These are phyloP conservation scores for Annulohypoxylon nitens DNA, from an alignment of 495 filamentous ascomycete genomes.

Conservation along the genomic window DNA sequence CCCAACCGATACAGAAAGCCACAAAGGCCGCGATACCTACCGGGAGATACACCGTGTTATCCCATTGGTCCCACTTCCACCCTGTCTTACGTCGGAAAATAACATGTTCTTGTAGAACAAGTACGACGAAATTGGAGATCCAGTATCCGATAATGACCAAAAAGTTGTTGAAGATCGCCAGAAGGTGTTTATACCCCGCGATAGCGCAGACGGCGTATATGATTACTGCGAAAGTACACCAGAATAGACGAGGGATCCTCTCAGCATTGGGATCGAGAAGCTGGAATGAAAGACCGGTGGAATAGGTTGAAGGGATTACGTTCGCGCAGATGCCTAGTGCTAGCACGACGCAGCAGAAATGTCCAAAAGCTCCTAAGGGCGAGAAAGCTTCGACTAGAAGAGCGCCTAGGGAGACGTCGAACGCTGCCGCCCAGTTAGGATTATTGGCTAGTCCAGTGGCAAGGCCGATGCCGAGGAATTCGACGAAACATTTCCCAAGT, in stretches of 20 bases:
- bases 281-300: slow-evolving; percentile 16
- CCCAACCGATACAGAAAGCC: slow-evolving; percentile 16
- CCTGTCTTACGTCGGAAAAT: slow-evolving; percentile 12
- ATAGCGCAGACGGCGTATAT: slow-evolving; percentile 10
- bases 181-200: not conserved
- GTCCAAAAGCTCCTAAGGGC: slow-evolving; percentile 8
- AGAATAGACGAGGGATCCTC: slow-evolving; percentile 17
- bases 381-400: slow-evolving; percentile 19
- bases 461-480: slow-evolving; percentile 15
- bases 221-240: slow-evolving; percentile 12
- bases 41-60: slow-evolving; percentile 13
- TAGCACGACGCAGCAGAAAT: slow-evolving; percentile 15
- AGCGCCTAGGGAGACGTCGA: slow-evolving; percentile 13
- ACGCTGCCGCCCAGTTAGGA: slow-evolving; percentile 2
- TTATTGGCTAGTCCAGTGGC: slow-evolving; percentile 5
- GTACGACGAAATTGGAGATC: slow-evolving; percentile 1
- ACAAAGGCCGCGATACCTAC: slow-evolving; percentile 8
- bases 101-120: slow-evolving; percentile 11
- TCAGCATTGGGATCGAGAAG: slow-evolving; percentile 4
- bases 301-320: slow-evolving; percentile 9
- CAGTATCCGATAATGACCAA: slow-evolving; percentile 7
- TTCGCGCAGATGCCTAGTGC: slow-evolving; percentile 14
- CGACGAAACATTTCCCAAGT: slow-evolving; percentile 1
- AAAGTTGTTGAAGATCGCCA: slow-evolving; percentile 7
- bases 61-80: slow-evolving; percentile 19